Base-by-base conservation (phyloP, 1,284 basidiomycete species). In the Anthracocystis setariae region DNA sequence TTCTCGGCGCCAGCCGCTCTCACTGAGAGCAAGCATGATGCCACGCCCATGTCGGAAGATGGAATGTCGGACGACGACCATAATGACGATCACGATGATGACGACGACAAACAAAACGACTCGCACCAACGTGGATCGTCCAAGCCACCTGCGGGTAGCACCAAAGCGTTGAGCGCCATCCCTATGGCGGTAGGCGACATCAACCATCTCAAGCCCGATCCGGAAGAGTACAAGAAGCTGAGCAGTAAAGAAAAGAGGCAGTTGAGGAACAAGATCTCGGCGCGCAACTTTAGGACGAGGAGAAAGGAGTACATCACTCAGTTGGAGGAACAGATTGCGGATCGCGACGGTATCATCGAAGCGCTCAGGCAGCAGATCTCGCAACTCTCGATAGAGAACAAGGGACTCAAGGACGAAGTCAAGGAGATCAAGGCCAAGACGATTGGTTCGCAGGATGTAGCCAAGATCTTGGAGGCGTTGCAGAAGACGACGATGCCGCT, bases 141-240 rank as follows among this genome's bases (percentile, higher is more conserved):
- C n/a, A n/a, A n/a, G n/a, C n/a, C n/a, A n/a, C n/a, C n/a, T n/a
- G n/a, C 35, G 7, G 12, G 13, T 9, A 52, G 46, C 27, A 61
- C 50, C 46, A 71, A 67, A 64, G 42, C 57, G 7, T 62, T 76
- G n/a, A 68, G 50, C 56, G 40, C 45, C 10, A 65, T 65, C 48
- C 62, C 54, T 20, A 69, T 60, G 61, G 57, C 57, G 8, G 65
- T 73, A 2, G 70, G 70, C 25, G 52, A 69, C 20, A 58, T 63
- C 56, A 74, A 75, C 52, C 65, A 74, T 42, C 76, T 75, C 51
- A 76, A 74, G 56, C 92, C 91, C 1, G 88, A 89, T 17, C 90
- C 93, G 0, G 94, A 97, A 76, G 93, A 95, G 76, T 97, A 97
- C 86, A 91, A 92, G 84, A 96, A 93, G 85, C 91, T 98, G 87